Conservation (phyloP, 2,329 filamentous ascomycete genomes). For the Nannizzia gypsea region DNA sequence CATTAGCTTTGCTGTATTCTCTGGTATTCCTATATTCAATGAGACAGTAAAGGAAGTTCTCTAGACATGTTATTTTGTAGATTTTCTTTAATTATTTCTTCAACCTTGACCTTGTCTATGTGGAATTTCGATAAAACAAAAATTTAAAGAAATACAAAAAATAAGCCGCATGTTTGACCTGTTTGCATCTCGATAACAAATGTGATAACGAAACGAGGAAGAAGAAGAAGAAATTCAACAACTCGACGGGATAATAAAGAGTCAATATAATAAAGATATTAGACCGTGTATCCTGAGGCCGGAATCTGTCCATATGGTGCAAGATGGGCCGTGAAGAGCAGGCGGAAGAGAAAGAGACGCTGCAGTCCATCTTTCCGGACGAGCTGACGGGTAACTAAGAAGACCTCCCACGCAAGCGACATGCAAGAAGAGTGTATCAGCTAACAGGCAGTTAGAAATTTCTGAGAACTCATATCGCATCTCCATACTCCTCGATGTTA, state of each 20-base stretch:
- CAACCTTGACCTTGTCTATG: neutral
- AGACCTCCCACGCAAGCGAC: neutral
- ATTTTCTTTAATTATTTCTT: neutral
- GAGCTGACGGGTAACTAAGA: slow-evolving; percentile 67
- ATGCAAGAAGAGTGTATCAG: neutral
- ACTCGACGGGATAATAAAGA: neutral
- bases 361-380: slow-evolving; percentile 95
- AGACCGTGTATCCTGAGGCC: neutral
- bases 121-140: neutral
- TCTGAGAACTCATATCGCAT: slow-evolving; percentile 83
- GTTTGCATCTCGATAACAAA: slow-evolving; percentile 1
- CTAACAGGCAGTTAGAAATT: slow-evolving; percentile 50
- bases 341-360: slow-evolving; percentile 88
- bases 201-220: neutral
- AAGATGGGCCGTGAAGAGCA: slow-evolving; percentile 64
- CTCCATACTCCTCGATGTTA: slow-evolving; percentile 67
- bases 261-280: neutral
- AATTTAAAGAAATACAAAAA: neutral
- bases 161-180: neutral
- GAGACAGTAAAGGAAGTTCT: neutral
- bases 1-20: slow-evolving; percentile 27
- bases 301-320: slow-evolving; percentile 6
- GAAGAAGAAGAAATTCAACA: neutral
- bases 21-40: neutral
- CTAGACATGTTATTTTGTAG: neutral